These are phyloP conservation scores for Picea sitchensis DNA, from an alignment of 75 land plant species.

Conservation along the genomic window DNA sequence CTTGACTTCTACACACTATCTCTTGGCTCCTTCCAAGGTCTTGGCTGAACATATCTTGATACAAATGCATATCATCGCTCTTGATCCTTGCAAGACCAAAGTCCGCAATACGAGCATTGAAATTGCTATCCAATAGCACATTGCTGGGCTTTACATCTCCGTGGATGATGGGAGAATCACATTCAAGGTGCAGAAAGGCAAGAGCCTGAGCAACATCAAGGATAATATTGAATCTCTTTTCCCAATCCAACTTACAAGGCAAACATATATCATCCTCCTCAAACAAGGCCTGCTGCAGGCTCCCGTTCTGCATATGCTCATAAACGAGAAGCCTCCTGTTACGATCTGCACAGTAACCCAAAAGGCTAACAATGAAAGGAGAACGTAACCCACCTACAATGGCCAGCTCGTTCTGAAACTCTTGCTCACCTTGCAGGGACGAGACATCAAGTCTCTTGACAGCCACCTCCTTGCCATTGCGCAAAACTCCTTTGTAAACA, in stretches of 20 bases:
- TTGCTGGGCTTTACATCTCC: conserved; percentile 81
- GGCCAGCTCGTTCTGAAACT: conserved; percentile 68
- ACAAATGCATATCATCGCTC: conserved; percentile 37
- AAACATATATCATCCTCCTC: conserved; percentile 21
- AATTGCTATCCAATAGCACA: conserved; percentile 59
- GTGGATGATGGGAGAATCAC: conserved; percentile 81
- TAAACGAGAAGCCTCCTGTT: conserved; percentile 72
- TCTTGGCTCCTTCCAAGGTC: conserved; percentile 41
- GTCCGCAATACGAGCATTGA: conserved; percentile 65
- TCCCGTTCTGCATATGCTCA: conserved; percentile 82
- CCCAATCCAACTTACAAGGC: conserved; percentile 43
- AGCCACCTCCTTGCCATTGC: conserved; percentile 61
- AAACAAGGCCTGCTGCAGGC: conserved; percentile 84
- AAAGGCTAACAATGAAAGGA: conserved; percentile 61
- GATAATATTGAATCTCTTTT: conserved; percentile 45
- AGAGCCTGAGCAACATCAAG: conserved; percentile 61
- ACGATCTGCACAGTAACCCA: conserved; percentile 60
- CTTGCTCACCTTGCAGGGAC: conserved; percentile 43
- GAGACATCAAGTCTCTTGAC: conserved; percentile 55
- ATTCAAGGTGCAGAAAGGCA: conserved; percentile 55
- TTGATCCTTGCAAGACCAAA: conserved; percentile 79
- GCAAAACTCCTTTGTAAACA: conserved; percentile 61
- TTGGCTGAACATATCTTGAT: conserved; percentile 38
- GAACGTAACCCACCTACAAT: conserved; percentile 51
- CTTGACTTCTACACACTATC: conserved; percentile 13